Evolutionary conservation across 805 yeast genomes (phyloP), one percentile per base, ranked within the genome.

Genomic region (Maudiozyma saulgeensis): DNA sequence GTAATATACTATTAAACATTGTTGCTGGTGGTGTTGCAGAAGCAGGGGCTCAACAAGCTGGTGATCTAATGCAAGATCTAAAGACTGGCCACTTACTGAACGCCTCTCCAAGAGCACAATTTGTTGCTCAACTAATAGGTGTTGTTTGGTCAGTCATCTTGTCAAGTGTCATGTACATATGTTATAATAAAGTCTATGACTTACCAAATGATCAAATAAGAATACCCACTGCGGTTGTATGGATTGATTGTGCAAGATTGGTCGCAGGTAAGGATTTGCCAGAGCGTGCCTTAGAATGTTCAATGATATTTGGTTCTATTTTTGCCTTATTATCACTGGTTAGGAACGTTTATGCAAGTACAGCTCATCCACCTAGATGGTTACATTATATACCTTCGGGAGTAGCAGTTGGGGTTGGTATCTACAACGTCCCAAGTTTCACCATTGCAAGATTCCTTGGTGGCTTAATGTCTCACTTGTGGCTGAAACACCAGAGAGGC

Each of bases 41-140:
- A 69, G 97, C 98, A 0, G 98, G 98, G 8, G 96, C 99, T 2
- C 98, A 93, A 69, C 99, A 91, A 68, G 97, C 98, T 2, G 98
- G 99, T 31, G 99, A 91, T 68, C 73, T 91, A 61, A 87, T 93
- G 96, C 99, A 91, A 70, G 98, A 93, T 68, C 73, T 91, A 57
- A 93, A 93, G 64, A 90, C 99, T 0, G 98, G 98, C 0, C 91
- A 87, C 66, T 67, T 91, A 47, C 61, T 91, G 2, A 96, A 95
- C 15, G 97, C 98, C 0, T 85, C 96, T 0, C 96, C 96, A 16
- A 78, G 76, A 53, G 95, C 95, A 3, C 99, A 93, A 67, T 90
- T 93, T 58, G 62, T 80, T 19, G 98, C 97, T 0, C 98, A 93
- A 67, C 56, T 89, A 13, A 77, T 89, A 40, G 99, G 99, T 0